Evolutionary conservation across 2,329 filamentous ascomycete species (phyloP).

Genomic region (Colletotrichum lini): DNA sequence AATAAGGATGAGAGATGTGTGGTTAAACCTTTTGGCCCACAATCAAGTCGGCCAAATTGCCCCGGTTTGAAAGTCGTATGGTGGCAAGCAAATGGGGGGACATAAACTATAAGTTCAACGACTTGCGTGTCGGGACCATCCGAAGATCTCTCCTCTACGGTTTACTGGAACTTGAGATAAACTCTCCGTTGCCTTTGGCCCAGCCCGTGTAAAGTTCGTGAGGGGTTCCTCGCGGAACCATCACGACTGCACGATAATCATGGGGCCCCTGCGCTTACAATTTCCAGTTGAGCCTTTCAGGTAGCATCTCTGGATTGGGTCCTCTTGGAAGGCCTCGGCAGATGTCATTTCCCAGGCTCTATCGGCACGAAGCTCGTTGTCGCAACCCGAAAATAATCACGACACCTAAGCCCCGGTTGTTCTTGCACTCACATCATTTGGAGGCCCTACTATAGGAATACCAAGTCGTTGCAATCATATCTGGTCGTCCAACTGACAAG

Average conservation of each 20-base stretch:
- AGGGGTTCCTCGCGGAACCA: not conserved
- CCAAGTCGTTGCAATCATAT: not conserved
- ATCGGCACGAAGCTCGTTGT: not conserved
- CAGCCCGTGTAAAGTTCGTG: not conserved
- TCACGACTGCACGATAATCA: not conserved
- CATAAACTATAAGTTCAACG: not conserved
- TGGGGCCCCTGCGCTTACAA: not conserved
- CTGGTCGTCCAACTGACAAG: not conserved
- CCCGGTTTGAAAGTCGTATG: not conserved
- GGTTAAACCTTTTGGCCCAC: not conserved
- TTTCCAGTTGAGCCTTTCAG: not conserved
- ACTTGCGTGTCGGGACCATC: slow-evolving; percentile 7
- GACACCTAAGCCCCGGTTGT: not conserved
- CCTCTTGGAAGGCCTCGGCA: not conserved
- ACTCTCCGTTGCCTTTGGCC: slow-evolving; percentile 1
- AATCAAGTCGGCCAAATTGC: not conserved
- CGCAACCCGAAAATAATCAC: no score
- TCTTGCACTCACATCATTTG: not conserved
- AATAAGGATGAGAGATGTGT: no score
- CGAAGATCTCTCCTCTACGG: slow-evolving; percentile 21
- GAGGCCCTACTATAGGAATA: not conserved
- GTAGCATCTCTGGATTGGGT: not conserved
- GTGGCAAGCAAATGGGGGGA: not conserved
- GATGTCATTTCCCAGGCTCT: not conserved
- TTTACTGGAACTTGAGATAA: not conserved